These are phyloP conservation scores for Fusarium sp. DNA, from an alignment of 2,329 filamentous ascomycete genomes.

Conservation along the genomic window DNA sequence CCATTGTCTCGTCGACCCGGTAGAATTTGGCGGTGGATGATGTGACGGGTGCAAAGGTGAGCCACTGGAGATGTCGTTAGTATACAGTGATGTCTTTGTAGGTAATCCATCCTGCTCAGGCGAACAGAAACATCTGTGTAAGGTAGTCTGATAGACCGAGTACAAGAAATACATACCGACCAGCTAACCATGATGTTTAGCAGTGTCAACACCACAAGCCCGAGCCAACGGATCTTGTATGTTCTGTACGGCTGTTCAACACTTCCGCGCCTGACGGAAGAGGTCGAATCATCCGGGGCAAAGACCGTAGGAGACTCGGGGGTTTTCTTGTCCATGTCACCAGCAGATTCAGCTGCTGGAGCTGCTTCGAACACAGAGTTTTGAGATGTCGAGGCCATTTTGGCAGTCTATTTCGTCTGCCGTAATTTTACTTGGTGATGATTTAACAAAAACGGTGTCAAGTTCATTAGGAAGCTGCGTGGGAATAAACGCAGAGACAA, in stretches of 20 bases:
- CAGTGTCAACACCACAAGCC: not conserved
- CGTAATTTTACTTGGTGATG: not conserved
- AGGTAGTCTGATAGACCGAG: not conserved
- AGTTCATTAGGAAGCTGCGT: not conserved
- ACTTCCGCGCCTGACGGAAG: not conserved
- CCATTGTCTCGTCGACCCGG: accelerated
- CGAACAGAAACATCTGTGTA: not conserved
- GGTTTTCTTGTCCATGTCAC: not conserved
- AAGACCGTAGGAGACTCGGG: accelerated
- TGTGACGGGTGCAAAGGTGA: not conserved
- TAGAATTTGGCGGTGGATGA: not conserved
- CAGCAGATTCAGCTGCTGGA: accelerated
- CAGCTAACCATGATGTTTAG: not conserved
- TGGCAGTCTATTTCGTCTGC: accelerated
- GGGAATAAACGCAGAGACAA: not conserved
- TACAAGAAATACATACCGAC: not conserved
- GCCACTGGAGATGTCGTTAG: not conserved
- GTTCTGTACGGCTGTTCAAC: not conserved
- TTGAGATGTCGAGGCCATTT: not conserved
- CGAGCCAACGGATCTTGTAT: not conserved
- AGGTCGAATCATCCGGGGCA: not conserved
- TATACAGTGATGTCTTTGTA: accelerated
- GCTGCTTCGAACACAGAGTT: not conserved
- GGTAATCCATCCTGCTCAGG: accelerated
- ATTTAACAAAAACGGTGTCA: accelerated